A percentile compares a stretch with the other conserved stretches of the same genome.
phyloP scores from a whole-genome alignment of 2,329 filamentous ascomycete genomes.

The Sordariomycetes sp. region DNA sequence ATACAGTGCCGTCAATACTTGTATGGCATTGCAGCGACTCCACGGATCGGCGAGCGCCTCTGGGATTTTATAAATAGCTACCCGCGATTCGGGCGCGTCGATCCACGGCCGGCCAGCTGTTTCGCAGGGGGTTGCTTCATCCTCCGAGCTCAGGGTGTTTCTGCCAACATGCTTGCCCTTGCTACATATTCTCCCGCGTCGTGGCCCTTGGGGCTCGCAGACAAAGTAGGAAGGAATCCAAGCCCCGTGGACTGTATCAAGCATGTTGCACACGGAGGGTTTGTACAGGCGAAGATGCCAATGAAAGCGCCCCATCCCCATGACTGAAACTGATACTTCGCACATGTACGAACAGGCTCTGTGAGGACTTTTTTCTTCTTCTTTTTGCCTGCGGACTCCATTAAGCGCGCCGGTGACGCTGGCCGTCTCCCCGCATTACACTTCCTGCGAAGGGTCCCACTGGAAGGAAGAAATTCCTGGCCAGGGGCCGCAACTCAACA shows the following conservation, averaged over 20 bases:
- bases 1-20: not conserved
- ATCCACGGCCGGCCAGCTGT: not conserved
- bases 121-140: not conserved
- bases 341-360: not conserved
- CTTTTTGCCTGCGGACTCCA: not conserved
- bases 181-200: not conserved
- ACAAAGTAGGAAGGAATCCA: not conserved
- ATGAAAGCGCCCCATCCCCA: not conserved
- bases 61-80: not conserved
- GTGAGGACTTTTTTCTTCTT: not conserved
- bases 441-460: no score
- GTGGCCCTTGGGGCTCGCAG: not conserved
- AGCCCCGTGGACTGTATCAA: not conserved
- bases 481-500: not conserved
- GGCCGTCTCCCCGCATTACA: no score
- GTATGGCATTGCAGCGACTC: not conserved
- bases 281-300: not conserved
- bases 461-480: not conserved
- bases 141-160: no score
- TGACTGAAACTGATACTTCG: not conserved
- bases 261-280: not conserved
- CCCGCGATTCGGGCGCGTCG: not conserved
- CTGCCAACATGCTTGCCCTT: no score
- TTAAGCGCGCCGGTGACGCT: not conserved
- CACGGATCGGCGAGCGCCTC: not conserved